A percentile compares a stretch with the other conserved stretches of the same genome.
Conservation (phyloP, 2,329 filamentous ascomycete species). For the Alternaria triticina region DNA sequence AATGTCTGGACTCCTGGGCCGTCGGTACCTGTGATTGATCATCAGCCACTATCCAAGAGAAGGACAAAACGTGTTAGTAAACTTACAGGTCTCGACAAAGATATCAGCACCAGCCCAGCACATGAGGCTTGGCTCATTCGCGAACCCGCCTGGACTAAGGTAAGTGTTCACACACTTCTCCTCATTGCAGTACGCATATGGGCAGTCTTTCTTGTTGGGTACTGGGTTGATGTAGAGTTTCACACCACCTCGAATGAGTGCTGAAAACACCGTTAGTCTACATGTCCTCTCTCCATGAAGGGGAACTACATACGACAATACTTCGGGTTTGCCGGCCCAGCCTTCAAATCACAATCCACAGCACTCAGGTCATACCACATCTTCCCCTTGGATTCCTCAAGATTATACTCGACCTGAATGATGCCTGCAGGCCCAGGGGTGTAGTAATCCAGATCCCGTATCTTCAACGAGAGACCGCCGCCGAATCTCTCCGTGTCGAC, state of each 20-base stretch:
- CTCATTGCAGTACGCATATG: slow-evolving; percentile 12
- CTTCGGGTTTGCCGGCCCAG: slow-evolving; percentile 9
- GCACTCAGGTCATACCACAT: slow-evolving; percentile 33
- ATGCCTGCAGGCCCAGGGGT: slow-evolving; percentile 23
- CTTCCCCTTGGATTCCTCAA: slow-evolving; percentile 6
- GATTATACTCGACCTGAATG: slow-evolving; percentile 31
- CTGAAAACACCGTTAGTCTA: neutral
- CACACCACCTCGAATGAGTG: slow-evolving; percentile 28
- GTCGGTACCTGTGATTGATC: slow-evolving; percentile 10
- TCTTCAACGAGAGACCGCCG: slow-evolving; percentile 28
- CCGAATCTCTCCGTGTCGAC: slow-evolving; percentile 2
- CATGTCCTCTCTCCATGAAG: neutral
- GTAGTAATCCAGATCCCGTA: slow-evolving; percentile 29
- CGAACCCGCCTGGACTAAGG: slow-evolving; percentile 16
- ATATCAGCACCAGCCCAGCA: slow-evolving; percentile 28
- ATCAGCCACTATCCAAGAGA: no score
- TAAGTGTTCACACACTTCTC: slow-evolving; percentile 22
- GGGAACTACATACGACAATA: slow-evolving; percentile 21
- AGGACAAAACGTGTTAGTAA: no score
- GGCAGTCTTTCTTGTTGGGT: slow-evolving; percentile 1
- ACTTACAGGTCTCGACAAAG: slow-evolving; percentile 23
- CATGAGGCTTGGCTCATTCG: slow-evolving; percentile 23
- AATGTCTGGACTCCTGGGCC: slow-evolving; percentile 11
- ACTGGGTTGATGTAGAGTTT: slow-evolving; percentile 12
- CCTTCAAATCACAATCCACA: slow-evolving; percentile 21